Evolutionary conservation across 164 flowering plant species (phyloP).

Genomic region (Sextonia rubra): DNA sequence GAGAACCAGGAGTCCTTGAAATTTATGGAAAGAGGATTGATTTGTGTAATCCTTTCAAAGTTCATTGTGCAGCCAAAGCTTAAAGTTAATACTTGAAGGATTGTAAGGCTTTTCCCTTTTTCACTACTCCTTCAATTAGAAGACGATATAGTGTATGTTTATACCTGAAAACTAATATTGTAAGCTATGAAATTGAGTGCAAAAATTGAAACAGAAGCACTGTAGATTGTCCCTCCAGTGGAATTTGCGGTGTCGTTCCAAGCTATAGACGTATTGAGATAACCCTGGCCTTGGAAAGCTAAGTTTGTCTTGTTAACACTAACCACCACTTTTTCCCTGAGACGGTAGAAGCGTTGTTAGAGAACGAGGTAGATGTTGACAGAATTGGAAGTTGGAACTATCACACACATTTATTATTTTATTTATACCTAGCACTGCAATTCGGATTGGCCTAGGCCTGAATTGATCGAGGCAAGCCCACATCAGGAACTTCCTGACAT

Average conservation of each 20-base stretch:
- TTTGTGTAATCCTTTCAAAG: neutral
- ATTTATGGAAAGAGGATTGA: neutral
- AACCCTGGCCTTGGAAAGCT: slow-evolving; percentile 69
- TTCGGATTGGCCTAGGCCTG: neutral
- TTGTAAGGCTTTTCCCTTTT: no score
- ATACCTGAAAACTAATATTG: slow-evolving; percentile 77
- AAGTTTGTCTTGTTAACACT: slow-evolving; percentile 55
- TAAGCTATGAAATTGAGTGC: slow-evolving; percentile 64
- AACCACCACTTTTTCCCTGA: slow-evolving; percentile 79
- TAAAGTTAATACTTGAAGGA: no score
- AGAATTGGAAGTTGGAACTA: neutral
- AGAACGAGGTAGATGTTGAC: no score
- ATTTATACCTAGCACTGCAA: neutral
- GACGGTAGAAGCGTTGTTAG: neutral
- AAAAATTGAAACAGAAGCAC: slow-evolving; percentile 52
- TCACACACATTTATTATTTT: neutral
- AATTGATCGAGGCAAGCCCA: no score
- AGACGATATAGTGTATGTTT: neutral
- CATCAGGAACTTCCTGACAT: neutral
- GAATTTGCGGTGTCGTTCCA: slow-evolving; percentile 93
- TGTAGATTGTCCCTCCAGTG: slow-evolving; percentile 62
- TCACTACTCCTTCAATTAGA: no score
- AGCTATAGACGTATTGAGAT: slow-evolving; percentile 44
- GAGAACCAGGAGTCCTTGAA: no score
- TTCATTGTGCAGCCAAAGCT: neutral